Conservation (phyloP, 2,329 filamentous ascomycete genomes). For the Fusarium sp. region DNA sequence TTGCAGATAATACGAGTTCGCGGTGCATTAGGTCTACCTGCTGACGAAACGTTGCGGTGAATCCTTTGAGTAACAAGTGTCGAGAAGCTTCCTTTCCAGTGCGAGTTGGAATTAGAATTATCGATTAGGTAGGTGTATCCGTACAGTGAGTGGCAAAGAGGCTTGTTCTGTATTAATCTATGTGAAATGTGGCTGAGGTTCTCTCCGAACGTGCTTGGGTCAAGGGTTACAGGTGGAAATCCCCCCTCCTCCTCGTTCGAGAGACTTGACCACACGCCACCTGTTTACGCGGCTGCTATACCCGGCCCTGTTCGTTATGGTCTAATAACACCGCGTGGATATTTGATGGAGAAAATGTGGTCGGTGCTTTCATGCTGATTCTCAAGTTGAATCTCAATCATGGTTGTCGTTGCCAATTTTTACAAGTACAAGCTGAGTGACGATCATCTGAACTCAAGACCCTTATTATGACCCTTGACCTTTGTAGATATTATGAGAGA, state of each 20-base stretch:
- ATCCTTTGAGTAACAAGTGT: slow-evolving; percentile 16
- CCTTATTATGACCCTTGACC: background rate
- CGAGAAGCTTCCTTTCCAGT: background rate
- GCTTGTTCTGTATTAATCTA: slow-evolving; percentile 18
- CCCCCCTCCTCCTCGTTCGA: background rate
- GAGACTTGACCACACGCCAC: slow-evolving; percentile 21
- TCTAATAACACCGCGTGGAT: background rate
- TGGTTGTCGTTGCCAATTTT: background rate
- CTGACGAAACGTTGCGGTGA: slow-evolving; percentile 8
- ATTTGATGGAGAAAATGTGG: slow-evolving; percentile 2
- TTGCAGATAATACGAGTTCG: background rate
- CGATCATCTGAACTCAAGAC: slow-evolving; percentile 22
- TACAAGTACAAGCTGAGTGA: background rate
- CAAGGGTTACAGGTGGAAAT: slow-evolving; percentile 25
- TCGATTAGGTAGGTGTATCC: background rate
- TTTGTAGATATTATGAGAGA: slow-evolving; percentile 3
- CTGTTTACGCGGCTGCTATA: slow-evolving; percentile 19
- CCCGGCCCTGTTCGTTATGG: slow-evolving; percentile 16
- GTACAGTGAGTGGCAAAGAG: background rate
- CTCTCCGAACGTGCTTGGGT: background rate
- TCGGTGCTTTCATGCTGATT: slow-evolving; percentile 14
- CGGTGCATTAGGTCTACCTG: slow-evolving; percentile 4
- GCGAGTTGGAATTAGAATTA: background rate
- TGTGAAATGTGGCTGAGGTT: slow-evolving; percentile 18
- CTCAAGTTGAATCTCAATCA: background rate